Percentiles rank a stretch among this genome's conserved stretches.
These are phyloP conservation scores for Hanseniaspora lindneri DNA, from an alignment of 805 yeast species.

Conservation along the genomic window DNA sequence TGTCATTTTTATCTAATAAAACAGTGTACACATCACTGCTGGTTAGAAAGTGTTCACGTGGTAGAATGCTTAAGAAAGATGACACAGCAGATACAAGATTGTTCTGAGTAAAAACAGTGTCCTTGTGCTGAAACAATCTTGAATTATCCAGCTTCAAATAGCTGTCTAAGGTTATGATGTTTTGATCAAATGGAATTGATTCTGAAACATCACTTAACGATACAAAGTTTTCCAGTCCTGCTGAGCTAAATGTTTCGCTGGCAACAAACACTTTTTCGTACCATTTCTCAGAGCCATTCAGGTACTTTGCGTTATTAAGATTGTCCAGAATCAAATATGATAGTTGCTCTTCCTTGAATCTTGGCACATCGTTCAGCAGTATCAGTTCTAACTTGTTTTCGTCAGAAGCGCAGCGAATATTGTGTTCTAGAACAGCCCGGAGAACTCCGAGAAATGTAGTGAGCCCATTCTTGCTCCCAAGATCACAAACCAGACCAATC, in stretches of 20 bases:
- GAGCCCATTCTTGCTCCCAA: conserved; percentile 23
- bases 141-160: conserved; percentile 29
- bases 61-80: conserved; percentile 33
- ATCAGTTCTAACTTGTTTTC: conserved; percentile 4
- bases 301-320: conserved; percentile 20
- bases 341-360: conserved; percentile 24
- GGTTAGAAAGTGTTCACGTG: conserved; percentile 31
- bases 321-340: conserved; percentile 29
- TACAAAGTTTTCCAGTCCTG: conserved; percentile 16
- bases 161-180: conserved; percentile 19
- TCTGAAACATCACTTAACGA: conserved; percentile 22
- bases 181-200: neutral
- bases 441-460: no score
- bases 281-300: conserved; percentile 21
- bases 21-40: conserved; percentile 26
- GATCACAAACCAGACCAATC: conserved; percentile 19
- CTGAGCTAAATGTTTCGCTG: conserved; percentile 16
- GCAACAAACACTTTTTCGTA: conserved; percentile 29
- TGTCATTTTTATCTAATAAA: conserved; percentile 21
- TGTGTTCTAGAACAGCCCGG: conserved; percentile 22
- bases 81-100: conserved; percentile 45
- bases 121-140: conserved; percentile 24
- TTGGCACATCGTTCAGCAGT: conserved; percentile 24
- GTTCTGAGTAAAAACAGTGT: conserved; percentile 37
- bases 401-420: conserved; percentile 10